Percentiles rank a stretch among this genome's conserved stretches.
These are phyloP conservation scores for Fusarium globosum DNA, from an alignment of 2,329 filamentous ascomycete species.

Conservation along the genomic window DNA sequence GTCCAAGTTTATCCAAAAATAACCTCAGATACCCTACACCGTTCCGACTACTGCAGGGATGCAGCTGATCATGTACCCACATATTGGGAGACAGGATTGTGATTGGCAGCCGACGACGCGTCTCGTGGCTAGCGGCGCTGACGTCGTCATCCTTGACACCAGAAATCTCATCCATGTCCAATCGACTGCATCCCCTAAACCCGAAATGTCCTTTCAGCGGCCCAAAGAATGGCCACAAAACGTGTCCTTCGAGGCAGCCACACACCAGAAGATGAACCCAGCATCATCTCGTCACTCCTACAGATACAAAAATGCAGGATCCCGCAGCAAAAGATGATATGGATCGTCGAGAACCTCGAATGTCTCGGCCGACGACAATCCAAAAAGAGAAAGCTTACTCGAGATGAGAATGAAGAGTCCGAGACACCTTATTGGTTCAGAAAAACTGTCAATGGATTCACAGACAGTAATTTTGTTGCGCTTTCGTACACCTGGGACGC, in stretches of 20 bases:
- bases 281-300: background rate
- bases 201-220: background rate
- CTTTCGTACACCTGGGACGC: conserved; percentile 37
- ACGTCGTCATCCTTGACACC: background rate
- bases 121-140: background rate
- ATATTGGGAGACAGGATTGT: accelerated
- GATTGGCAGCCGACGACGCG: conserved; percentile 12
- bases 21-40: background rate
- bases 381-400: conserved; percentile 8
- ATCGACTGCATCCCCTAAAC: background rate
- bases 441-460: conserved; percentile 16
- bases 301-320: conserved; percentile 21
- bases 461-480: conserved; percentile 10
- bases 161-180: background rate
- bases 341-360: conserved; percentile 37
- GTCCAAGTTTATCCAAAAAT: accelerated
- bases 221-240: conserved; percentile 1
- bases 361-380: conserved; percentile 17
- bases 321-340: conserved; percentile 35
- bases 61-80: background rate
- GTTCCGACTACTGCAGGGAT: background rate
- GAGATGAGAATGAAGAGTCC: accelerated
- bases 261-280: background rate
- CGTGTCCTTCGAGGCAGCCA: background rate
- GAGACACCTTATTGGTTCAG: conserved; percentile 24